Conservation (phyloP, 371 early-diverging fungal genomes). For the Mucor saturninus region DNA sequence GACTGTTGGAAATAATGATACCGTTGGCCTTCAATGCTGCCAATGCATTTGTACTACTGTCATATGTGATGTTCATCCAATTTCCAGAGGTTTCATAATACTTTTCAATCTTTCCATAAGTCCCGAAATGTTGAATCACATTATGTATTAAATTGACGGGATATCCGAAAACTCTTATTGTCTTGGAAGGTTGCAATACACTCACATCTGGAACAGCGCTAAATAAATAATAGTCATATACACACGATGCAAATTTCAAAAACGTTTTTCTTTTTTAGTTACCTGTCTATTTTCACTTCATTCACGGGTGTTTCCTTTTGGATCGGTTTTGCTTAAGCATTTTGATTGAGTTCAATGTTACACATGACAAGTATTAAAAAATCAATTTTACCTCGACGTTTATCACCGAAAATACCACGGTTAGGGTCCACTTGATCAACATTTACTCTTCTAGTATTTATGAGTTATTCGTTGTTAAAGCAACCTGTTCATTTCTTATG, state of each 20-base stretch:
- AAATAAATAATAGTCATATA: no score
- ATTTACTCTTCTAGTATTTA: not conserved
- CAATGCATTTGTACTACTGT: slow-evolving; percentile 24
- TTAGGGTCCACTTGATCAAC: not conserved
- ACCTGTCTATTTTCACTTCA: no score
- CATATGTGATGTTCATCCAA: slow-evolving; percentile 48
- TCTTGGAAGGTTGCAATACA: not conserved
- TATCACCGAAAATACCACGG: slow-evolving; percentile 1
- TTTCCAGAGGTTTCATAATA: slow-evolving; percentile 37
- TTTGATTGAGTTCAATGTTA: no score
- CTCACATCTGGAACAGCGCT: not conserved
- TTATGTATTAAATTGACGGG: slow-evolving; percentile 31
- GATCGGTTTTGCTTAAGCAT: no score
- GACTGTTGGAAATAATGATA: slow-evolving; percentile 20
- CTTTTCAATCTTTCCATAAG: slow-evolving; percentile 39
- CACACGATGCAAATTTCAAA: not conserved
- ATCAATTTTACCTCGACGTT: slow-evolving; percentile 4
- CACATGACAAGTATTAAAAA: not conserved
- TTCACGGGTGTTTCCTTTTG: no score
- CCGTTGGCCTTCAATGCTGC: slow-evolving; percentile 44
- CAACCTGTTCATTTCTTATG: not conserved
- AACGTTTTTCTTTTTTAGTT: not conserved
- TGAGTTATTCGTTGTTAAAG: not conserved
- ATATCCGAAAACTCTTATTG: slow-evolving; percentile 48
- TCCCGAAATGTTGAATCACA: slow-evolving; percentile 34